These are phyloP conservation scores for Solanum chiquidenum DNA, from an alignment of 257 asterid genomes.

Conservation along the genomic window DNA sequence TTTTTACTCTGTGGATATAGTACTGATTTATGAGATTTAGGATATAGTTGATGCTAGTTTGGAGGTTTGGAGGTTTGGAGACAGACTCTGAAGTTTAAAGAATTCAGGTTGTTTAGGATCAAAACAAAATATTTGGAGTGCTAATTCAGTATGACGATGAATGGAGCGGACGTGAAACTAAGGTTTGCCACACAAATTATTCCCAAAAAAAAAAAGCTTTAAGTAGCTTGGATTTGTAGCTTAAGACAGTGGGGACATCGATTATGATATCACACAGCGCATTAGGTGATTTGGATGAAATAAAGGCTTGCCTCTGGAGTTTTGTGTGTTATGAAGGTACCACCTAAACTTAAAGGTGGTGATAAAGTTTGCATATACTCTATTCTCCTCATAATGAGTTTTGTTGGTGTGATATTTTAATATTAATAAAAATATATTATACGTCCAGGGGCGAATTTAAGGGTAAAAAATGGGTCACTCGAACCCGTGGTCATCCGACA, in stretches of 20 bases:
- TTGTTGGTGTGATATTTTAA: too few relatives aligned
- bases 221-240: background rate
- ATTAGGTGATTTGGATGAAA: background rate
- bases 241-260: background rate
- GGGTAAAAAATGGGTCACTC: too few relatives aligned
- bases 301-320: background rate
- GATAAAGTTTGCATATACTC: too few relatives aligned
- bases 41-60: too few relatives aligned
- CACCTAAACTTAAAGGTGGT: background rate
- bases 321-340: background rate
- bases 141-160: too few relatives aligned
- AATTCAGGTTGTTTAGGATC: background rate
- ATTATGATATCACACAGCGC: background rate
- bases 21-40: background rate
- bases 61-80: too few relatives aligned
- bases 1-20: background rate
- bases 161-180: background rate
- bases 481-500: too few relatives aligned
- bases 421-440: too few relatives aligned
- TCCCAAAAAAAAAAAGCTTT: too few relatives aligned
- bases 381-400: too few relatives aligned
- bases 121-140: background rate
- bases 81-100: too few relatives aligned
- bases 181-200: background rate
- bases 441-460: too few relatives aligned